A percentile compares a stretch with the other conserved stretches of the same genome.
Conservation (phyloP, 495 filamentous ascomycete genomes). For the Friedmanniomyces simplex region DNA sequence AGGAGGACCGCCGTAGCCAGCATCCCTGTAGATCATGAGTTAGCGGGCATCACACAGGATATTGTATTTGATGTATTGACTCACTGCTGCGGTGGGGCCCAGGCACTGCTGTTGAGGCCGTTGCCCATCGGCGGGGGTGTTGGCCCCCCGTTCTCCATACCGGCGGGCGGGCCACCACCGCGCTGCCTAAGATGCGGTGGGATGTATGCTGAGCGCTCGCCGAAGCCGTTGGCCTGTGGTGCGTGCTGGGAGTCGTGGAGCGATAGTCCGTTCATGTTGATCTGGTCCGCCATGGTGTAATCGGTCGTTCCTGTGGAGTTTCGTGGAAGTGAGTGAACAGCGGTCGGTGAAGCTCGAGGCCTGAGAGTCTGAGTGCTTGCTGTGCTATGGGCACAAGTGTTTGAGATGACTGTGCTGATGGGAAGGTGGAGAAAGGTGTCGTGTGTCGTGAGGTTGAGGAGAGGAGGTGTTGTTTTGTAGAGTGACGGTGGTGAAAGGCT, state of each 20-base stretch:
- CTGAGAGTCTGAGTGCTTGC: too few species aligned
- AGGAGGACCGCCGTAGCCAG: slow-evolving; percentile 26
- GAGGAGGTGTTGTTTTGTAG: too few species aligned
- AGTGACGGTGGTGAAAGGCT: too few species aligned
- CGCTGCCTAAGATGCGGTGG: slow-evolving; percentile 82
- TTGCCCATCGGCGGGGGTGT: slow-evolving; percentile 27
- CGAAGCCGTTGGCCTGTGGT: slow-evolving; percentile 25
- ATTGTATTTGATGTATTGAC: not conserved
- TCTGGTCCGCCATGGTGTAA: slow-evolving; percentile 80
- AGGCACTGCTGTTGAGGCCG: slow-evolving; percentile 50
- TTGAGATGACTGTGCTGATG: too few species aligned
- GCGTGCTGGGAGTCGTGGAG: slow-evolving; percentile 66
- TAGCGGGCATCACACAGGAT: not conserved
- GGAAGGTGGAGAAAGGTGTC: too few species aligned
- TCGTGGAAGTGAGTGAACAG: slow-evolving; percentile 17
- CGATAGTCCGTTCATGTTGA: slow-evolving; percentile 80
- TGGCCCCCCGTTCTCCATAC: slow-evolving; percentile 8
- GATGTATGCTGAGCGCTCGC: slow-evolving; percentile 71
- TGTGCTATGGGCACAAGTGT: too few species aligned
- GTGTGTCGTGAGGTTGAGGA: too few species aligned
- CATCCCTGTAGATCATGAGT: not conserved
- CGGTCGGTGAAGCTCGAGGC: slow-evolving; percentile 13
- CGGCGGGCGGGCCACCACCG: slow-evolving; percentile 26
- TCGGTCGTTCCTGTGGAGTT: not conserved
- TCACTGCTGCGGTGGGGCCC: slow-evolving; percentile 35